Percentiles rank a stretch among this genome's conserved stretches.
Conservation (phyloP, 768 basidiomycete species). For the Porphyrellus cyaneotinctus region DNA sequence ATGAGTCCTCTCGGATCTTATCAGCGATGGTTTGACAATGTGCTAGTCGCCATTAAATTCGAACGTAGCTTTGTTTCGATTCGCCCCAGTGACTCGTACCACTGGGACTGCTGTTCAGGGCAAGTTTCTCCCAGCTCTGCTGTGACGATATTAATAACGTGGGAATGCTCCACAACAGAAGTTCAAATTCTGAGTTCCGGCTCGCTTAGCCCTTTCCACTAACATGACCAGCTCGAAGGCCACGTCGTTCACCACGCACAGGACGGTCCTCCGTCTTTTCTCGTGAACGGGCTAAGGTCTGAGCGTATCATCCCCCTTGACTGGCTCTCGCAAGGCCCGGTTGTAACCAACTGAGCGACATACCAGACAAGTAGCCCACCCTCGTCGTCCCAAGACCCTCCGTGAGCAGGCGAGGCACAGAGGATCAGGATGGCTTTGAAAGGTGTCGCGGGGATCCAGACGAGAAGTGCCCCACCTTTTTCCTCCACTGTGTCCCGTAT, state of each 20-base stretch:
- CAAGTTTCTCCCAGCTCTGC: no score
- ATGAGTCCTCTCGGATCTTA: no score
- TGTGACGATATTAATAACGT: no score
- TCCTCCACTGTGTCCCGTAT: conserved; percentile 2
- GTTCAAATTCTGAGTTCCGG: no score
- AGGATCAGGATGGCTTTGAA: conserved; percentile 39
- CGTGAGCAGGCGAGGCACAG: conserved; percentile 14
- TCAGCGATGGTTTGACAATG: no score
- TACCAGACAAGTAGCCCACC: conserved; percentile 57
- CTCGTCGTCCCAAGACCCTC: conserved; percentile 42
- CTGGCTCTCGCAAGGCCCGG: conserved; percentile 58
- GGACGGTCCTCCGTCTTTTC: conserved; percentile 29
- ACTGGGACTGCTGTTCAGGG: no score
- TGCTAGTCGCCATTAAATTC: no score
- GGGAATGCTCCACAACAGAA: no score
- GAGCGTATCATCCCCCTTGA: conserved; percentile 62
- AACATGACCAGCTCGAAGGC: conserved; percentile 47
- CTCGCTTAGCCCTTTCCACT: no score
- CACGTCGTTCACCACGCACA: conserved; percentile 62
- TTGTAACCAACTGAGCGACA: conserved; percentile 54
- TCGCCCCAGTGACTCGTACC: no score
- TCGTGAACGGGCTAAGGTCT: conserved; percentile 79
- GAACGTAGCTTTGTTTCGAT: not conserved
- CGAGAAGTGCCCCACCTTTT: conserved; percentile 11
- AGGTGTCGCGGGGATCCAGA: conserved; percentile 56